A percentile compares a stretch with the other conserved stretches of the same genome.
Conservation (phyloP, 1,284 basidiomycete species). For the Moesziomyces globuligerus region DNA sequence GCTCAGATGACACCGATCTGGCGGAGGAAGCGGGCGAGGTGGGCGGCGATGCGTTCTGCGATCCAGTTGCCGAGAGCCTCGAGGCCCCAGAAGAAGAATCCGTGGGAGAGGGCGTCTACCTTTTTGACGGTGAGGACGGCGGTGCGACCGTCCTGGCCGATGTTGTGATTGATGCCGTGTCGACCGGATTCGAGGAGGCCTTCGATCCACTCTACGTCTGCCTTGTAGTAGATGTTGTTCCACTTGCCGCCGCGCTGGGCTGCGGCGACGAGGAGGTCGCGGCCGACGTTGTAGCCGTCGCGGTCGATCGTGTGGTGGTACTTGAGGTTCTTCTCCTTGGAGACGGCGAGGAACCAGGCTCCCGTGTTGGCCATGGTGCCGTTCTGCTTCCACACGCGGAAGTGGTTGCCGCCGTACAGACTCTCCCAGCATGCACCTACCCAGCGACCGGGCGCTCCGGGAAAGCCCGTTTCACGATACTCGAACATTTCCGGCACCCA, state of each 20-base stretch:
- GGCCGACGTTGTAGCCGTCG: slow-evolving; percentile 67
- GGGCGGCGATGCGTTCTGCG: slow-evolving; percentile 24
- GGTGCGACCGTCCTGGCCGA: slow-evolving; percentile 60
- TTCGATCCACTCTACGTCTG: slow-evolving; percentile 62
- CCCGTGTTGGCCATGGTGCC: slow-evolving; percentile 65
- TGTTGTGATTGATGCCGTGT: slow-evolving; percentile 67
- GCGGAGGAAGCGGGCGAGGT: slow-evolving; percentile 13
- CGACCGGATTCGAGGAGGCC: slow-evolving; percentile 59
- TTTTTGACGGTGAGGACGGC: slow-evolving; percentile 62
- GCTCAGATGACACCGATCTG: slow-evolving; percentile 20
- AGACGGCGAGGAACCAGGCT: slow-evolving; percentile 68
- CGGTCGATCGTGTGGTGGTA: slow-evolving; percentile 64
- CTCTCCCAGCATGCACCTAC: slow-evolving; percentile 66
- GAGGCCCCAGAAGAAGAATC: slow-evolving; percentile 42
- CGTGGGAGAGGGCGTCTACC: slow-evolving; percentile 22
- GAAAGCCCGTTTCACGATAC: slow-evolving; percentile 63
- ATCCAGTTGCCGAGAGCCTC: slow-evolving; percentile 36
- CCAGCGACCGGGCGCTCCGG: slow-evolving; percentile 63
- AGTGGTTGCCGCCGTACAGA: slow-evolving; percentile 66
- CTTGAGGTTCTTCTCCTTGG: slow-evolving; percentile 64
- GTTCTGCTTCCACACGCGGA: slow-evolving; percentile 68
- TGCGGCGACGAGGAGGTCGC: slow-evolving; percentile 62
- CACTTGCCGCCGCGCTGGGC: slow-evolving; percentile 62
- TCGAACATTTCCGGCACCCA: slow-evolving; percentile 66
- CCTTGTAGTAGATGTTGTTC: slow-evolving; percentile 61